These are phyloP conservation scores for Vanrija humicola DNA, from an alignment of 1,284 basidiomycete genomes.

Conservation along the genomic window DNA sequence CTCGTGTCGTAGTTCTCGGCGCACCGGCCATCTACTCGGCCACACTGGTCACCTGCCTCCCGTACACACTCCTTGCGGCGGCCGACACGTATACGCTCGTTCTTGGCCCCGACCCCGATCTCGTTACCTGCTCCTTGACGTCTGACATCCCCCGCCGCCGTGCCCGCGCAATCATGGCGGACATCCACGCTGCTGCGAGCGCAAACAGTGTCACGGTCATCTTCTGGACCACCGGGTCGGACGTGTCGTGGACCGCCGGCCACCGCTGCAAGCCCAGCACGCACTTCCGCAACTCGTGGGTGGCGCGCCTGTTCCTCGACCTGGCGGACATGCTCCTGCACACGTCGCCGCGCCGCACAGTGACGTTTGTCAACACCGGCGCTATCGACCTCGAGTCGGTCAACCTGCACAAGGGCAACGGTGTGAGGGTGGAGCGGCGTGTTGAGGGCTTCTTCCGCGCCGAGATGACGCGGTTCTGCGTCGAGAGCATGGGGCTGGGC, in stretches of 20 bases:
- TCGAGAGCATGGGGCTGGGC: no score
- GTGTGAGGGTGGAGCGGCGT: background rate
- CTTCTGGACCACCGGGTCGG: background rate
- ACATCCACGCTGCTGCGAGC: conserved; percentile 1
- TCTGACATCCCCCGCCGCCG: background rate
- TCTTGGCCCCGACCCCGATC: background rate
- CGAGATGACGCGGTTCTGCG: background rate
- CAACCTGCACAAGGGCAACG: background rate
- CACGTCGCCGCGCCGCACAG: background rate
- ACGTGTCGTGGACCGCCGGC: background rate
- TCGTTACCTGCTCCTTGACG: background rate
- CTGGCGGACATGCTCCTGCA: background rate
- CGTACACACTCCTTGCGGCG: background rate
- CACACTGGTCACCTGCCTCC: background rate
- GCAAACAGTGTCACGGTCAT: background rate
- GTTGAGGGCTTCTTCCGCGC: background rate
- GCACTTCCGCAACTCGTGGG: background rate
- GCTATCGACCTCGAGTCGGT: background rate
- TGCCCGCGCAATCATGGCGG: background rate
- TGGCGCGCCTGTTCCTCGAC: conserved; percentile 4
- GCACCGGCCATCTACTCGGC: background rate
- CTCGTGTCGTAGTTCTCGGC: conserved; percentile 1
- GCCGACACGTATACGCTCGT: conserved; percentile 2
- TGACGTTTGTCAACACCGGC: conserved; percentile 6
- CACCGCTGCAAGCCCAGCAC: background rate